These are phyloP conservation scores for Aureobasidium zeae DNA, from an alignment of 2,329 filamentous ascomycete species.

Conservation along the genomic window DNA sequence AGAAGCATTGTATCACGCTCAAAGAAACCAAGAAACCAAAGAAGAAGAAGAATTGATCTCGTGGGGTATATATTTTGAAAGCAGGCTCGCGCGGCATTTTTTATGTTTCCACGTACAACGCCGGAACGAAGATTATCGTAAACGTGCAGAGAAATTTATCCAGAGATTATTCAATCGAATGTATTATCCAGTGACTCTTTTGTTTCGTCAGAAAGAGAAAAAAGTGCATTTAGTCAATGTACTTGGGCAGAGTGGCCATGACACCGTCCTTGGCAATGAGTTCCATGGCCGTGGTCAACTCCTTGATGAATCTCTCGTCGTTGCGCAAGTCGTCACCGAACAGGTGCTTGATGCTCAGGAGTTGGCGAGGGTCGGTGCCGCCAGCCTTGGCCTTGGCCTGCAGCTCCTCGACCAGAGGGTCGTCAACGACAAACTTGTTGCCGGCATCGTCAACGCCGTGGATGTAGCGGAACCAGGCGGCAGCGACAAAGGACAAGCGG, in stretches of 20 bases:
- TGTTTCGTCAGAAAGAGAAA: neutral
- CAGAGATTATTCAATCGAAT: too few relatives aligned
- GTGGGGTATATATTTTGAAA: too few relatives aligned
- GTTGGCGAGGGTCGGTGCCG: constrained; percentile 33
- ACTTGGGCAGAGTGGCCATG: constrained; percentile 43
- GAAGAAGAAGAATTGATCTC: too few relatives aligned
- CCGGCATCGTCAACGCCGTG: constrained; percentile 43
- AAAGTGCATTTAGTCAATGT: constrained; percentile 21
- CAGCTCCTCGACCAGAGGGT: constrained; percentile 42
- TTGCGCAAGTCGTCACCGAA: constrained; percentile 45
- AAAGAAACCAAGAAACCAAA: too few relatives aligned
- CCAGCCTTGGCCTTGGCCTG: constrained; percentile 39
- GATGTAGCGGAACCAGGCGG: constrained; percentile 45
- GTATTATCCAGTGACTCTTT: too few relatives aligned
- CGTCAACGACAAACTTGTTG: constrained; percentile 35
- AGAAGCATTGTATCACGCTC: too few relatives aligned
- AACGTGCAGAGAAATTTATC: too few relatives aligned
- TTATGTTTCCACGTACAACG: too few relatives aligned
- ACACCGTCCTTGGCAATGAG: constrained; percentile 40
- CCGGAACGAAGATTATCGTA: too few relatives aligned
- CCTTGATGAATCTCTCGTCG: constrained; percentile 41
- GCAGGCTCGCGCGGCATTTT: too few relatives aligned
- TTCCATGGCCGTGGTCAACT: constrained; percentile 41
- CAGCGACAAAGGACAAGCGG: constrained; percentile 41
- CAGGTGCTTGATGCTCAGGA: constrained; percentile 40